Percentiles rank a stretch among this genome's conserved stretches.
Conservation (phyloP, 352 stramenopile genomes). For the Phytopythium aichiense region DNA sequence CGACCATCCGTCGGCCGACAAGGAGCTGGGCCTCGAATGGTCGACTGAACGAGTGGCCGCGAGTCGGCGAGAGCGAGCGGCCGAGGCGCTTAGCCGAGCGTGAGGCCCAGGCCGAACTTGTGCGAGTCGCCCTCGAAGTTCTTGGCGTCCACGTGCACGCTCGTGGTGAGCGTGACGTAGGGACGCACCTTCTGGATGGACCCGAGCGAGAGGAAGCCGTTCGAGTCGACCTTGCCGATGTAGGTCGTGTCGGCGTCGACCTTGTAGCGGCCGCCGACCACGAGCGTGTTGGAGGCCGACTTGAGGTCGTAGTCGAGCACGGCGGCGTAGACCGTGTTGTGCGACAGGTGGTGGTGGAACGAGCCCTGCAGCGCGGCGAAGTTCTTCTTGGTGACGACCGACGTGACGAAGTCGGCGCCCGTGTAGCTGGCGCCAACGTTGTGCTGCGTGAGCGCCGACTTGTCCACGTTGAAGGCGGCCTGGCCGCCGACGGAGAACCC, state of each 20-base stretch:
- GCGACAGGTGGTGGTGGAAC: constrained; percentile 81
- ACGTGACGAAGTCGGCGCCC: constrained; percentile 62
- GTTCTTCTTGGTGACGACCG: constrained; percentile 81
- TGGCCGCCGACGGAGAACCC: constrained; percentile 66
- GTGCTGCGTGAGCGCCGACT: constrained; percentile 75
- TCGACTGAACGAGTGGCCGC: neutral
- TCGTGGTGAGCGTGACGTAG: constrained; percentile 69
- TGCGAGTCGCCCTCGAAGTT: constrained; percentile 83
- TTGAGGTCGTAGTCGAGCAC: constrained; percentile 84
- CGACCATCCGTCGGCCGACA: neutral
- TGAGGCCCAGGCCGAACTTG: constrained; percentile 82
- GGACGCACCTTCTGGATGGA: constrained; percentile 78
- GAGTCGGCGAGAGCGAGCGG: neutral
- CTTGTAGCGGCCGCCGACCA: constrained; percentile 74
- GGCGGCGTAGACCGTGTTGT: constrained; percentile 72
- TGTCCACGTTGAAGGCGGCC: constrained; percentile 77
- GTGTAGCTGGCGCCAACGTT: constrained; percentile 72
- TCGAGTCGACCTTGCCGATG: constrained; percentile 79
- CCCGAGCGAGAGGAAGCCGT: constrained; percentile 71
- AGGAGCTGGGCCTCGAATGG: neutral
- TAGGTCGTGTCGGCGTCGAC: constrained; percentile 74
- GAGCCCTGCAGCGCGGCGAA: constrained; percentile 68
- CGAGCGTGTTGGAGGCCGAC: constrained; percentile 74
- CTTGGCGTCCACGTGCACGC: constrained; percentile 81
- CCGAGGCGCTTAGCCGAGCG: constrained; percentile 48